Evolutionary conservation across 345 rosid genomes (phyloP).

Genomic region (Aquilaria malaccensis): DNA sequence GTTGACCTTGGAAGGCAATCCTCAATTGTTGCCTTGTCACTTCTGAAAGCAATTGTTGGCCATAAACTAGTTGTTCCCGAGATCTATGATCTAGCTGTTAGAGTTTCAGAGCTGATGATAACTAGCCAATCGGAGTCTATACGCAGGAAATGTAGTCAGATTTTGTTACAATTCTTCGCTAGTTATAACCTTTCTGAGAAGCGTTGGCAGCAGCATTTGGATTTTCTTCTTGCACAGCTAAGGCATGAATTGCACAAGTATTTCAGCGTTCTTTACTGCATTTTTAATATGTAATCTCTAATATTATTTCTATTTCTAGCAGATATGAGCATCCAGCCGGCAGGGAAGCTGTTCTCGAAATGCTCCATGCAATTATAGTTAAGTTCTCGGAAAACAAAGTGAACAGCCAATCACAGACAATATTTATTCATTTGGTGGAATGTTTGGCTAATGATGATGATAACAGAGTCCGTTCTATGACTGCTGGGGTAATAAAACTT

Average conservation of each 20-base stretch:
- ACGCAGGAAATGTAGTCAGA: constrained; percentile 73
- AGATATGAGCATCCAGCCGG: constrained; percentile 85
- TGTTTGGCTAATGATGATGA: constrained; percentile 60
- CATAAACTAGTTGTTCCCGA: constrained; percentile 78
- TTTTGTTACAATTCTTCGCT: constrained; percentile 65
- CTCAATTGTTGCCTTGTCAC: constrained; percentile 59
- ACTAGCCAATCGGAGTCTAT: constrained; percentile 64
- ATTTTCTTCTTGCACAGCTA: constrained; percentile 55
- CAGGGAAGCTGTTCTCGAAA: constrained; percentile 85
- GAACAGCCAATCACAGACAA: constrained; percentile 43
- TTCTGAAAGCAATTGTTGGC: constrained; percentile 69
- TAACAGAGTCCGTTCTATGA: constrained; percentile 48
- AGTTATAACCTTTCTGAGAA: constrained; percentile 60
- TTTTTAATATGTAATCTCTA: constrained; percentile 6
- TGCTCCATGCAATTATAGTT: constrained; percentile 60
- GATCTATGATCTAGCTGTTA: constrained; percentile 67
- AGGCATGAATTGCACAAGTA: constrained; percentile 36
- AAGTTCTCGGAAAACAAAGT: constrained; percentile 54
- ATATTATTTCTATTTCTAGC: constrained; percentile 16
- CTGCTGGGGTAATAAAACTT: constrained; percentile 49
- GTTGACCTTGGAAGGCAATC: constrained; percentile 72
- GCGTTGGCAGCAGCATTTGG: constrained; percentile 56
- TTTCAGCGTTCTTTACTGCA: constrained; percentile 4
- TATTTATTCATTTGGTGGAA: constrained; percentile 49
- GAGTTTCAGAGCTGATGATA: constrained; percentile 73